Base-by-base conservation (phyloP, 2,329 filamentous ascomycete species). In the Bipolaris oryzae region DNA sequence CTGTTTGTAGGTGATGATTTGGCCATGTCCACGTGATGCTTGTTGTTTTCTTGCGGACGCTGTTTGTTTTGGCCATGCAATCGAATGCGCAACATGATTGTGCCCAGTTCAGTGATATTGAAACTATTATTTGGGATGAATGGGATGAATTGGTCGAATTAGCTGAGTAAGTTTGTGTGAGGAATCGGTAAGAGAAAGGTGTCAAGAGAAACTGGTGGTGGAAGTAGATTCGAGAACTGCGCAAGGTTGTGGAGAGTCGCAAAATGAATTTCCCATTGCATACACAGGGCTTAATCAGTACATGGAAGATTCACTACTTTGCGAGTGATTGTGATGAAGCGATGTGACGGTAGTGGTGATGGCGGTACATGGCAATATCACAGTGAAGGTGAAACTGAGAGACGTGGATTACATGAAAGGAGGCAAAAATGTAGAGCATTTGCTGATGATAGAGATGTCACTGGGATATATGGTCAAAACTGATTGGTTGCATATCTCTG, bases 31-130 rank as follows among this genome's bases (percentile, higher is more conserved):
- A 35, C 25, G 20, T 21, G 18, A 13, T 54, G 15, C 39, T 53
- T 45, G 15, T 43, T 53, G 18, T 35, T 37, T 35, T n/a, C 28
- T 15, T 20, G 28, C 39, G 13, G 9, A 35, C 11, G 20, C 15
- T 16, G 34, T 15, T 52, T 58, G 18, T 3, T 20, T 3, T 34
- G 38, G 34, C 21, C 25, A 15, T 31, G 25, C 7, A 56, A 34
- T 16, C 48, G 43, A 5, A 33, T 18, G 41, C 53, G 53, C 23
- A 47, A 42, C 38, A 45, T 58, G 6, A 41, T 25, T 41, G 11
- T 58, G 9, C n/a, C n/a, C 2, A 43, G 35, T 16, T 35, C 38
- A 54, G 53, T 60, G 28, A 45, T 20, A 4, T 13, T n/a, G 31
- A 1, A 10, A 20, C 13, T 3, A 25, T 9, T 20, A n/a, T 25